phyloP scores from a whole-genome alignment of 805 yeast genomes.

The Millerozyma miso region DNA sequence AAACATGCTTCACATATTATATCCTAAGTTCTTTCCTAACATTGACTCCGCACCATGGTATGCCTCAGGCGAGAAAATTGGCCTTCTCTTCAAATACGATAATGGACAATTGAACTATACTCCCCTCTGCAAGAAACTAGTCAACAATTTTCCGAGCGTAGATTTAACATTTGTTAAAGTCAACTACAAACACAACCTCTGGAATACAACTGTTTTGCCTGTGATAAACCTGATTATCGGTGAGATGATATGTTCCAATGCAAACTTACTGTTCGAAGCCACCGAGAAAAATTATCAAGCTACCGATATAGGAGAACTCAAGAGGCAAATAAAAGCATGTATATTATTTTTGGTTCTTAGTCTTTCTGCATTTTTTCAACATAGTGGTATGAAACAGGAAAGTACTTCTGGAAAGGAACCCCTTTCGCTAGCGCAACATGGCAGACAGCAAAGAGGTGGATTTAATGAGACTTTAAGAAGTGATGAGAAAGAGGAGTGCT shows the following conservation, averaged over 20 bases:
- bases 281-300: conserved; percentile 4
- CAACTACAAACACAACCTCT: conserved; percentile 17
- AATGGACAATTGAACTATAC: conserved; percentile 11
- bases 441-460: conserved; percentile 8
- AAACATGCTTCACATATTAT: conserved; percentile 39
- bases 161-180: conserved; percentile 26
- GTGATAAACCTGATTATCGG: conserved; percentile 24
- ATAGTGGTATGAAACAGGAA: neutral
- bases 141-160: conserved; percentile 14
- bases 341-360: conserved; percentile 23
- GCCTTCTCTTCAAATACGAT: conserved; percentile 11
- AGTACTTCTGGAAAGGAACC: neutral
- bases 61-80: conserved; percentile 18
- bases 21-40: conserved; percentile 42
- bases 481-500: conserved; percentile 9
- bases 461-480: conserved; percentile 16
- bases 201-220: conserved; percentile 27
- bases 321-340: conserved; percentile 18
- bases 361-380: conserved; percentile 16
- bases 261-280: neutral
- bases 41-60: conserved; percentile 39
- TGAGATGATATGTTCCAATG: conserved; percentile 21
- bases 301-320: conserved; percentile 6
- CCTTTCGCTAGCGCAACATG: too few relatives aligned
- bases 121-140: conserved; percentile 17